Base-by-base conservation (phyloP, 768 basidiomycete genomes). In the Candolleomyces eurysporus region DNA sequence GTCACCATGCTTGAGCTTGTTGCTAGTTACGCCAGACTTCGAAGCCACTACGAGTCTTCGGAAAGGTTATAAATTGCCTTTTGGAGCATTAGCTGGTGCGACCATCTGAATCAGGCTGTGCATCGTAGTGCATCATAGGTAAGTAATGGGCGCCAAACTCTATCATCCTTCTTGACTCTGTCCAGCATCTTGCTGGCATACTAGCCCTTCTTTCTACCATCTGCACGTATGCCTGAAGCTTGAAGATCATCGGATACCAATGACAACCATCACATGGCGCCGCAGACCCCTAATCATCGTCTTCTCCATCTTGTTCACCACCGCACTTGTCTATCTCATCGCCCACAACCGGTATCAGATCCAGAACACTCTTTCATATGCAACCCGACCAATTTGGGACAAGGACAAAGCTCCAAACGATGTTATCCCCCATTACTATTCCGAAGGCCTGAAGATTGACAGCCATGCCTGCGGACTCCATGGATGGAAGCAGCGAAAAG, bases 381-480 rank as follows among this genome's bases (percentile, higher is more conserved):
- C 83, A 5, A 84, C 84, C 2, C 74, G 84, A 21, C 84, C 84
- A 10, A 70, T 86, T 31, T 88, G 87, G 87, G 87, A 87, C 66
- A 69, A 67, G 7, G 78, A 77, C 31, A 75, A 78, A 26, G 84
- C 80, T 0, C 86, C 86, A 0, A 74, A 65, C 14, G 65, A 77
- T 10, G 61, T 82, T n/a, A 71, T 86, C 17, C 71, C 80, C 4
- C 86, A 88, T 66, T 87, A 81, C 71, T 79, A 84, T 66, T 78
- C 83, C 3, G 84, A 85, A 55, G 83, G 83, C 14, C 67, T 84
- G 70, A 64, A 63, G 30, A 73, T 83, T 68, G 75, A 81, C 53
- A 68, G 63, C 5, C 67, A 80, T 65, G 73, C 78, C 31, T 87
- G 86, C 69, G 59, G 66, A 45, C 69, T 87, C 13, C 87, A 89